A percentile compares a stretch with the other conserved stretches of the same genome.
Conservation (phyloP, 306 rosid species). For the Argentina anserina region DNA sequence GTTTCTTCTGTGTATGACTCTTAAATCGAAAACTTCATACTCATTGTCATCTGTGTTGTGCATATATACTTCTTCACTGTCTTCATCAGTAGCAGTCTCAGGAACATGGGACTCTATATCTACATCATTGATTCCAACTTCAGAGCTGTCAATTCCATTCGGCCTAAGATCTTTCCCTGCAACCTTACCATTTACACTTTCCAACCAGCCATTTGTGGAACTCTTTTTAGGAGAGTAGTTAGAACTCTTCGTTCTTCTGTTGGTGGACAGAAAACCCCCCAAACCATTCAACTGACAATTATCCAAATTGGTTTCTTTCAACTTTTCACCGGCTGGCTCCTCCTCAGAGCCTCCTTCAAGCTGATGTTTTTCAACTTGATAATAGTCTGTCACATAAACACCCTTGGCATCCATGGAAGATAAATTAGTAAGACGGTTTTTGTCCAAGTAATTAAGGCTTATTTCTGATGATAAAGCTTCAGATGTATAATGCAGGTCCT, state of each 20-base stretch:
- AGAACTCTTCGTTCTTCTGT: conserved; percentile 27
- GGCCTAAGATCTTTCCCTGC: conserved; percentile 29
- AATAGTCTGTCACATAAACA: conserved; percentile 26
- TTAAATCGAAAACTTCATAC: conserved; percentile 74
- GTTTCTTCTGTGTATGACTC: conserved; percentile 90
- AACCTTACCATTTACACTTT: conserved; percentile 31
- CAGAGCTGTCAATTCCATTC: conserved; percentile 31
- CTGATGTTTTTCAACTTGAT: conserved; percentile 23
- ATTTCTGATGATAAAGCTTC: conserved; percentile 27
- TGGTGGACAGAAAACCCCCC: conserved; percentile 34
- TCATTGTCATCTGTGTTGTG: conserved; percentile 49
- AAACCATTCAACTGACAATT: conserved; percentile 33
- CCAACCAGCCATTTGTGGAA: conserved; percentile 15
- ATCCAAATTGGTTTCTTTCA: conserved; percentile 43
- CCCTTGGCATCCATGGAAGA: conserved; percentile 30
- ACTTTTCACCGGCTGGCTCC: conserved; percentile 34
- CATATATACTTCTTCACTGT: conserved; percentile 55
- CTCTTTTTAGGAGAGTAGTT: conserved; percentile 27
- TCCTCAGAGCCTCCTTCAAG: conserved; percentile 32
- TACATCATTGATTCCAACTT: conserved; percentile 29
- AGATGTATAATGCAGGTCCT: conserved; percentile 20
- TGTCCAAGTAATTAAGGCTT: conserved; percentile 42
- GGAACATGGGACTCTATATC: conserved; percentile 39
- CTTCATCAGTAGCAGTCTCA: conserved; percentile 41
- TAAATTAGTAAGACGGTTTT: conserved; percentile 42